Evolutionary conservation across 129 eudicot species (phyloP).

Genomic region (Deinandra increscens): DNA sequence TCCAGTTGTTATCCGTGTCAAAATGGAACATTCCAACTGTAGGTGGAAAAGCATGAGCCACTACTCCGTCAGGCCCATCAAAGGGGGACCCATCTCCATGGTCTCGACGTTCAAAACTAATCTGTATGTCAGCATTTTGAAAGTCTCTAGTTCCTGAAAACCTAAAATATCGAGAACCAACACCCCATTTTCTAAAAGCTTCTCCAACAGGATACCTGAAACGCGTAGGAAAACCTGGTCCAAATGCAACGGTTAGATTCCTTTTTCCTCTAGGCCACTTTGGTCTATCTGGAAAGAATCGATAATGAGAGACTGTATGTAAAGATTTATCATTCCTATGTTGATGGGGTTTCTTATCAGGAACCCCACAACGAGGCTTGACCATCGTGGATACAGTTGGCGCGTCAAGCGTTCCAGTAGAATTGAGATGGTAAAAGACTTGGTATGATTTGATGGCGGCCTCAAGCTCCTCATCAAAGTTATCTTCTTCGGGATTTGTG

Average conservation of each 20-base stretch:
- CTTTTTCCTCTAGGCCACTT: conserved; percentile 24
- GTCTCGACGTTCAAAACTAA: conserved; percentile 21
- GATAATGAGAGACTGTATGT: conserved; percentile 29
- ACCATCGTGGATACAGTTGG: conserved; percentile 29
- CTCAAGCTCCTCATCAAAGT: conserved; percentile 35
- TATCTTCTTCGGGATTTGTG: conserved; percentile 17
- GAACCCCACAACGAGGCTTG: conserved; percentile 39
- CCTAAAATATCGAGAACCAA: conserved; percentile 19
- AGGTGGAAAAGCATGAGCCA: conserved; percentile 38
- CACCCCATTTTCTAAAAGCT: conserved; percentile 34
- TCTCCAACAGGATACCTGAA: conserved; percentile 22
- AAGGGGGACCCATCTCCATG: conserved; percentile 38
- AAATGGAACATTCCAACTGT: conserved; percentile 32
- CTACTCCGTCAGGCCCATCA: conserved; percentile 34
- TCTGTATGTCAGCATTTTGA: conserved; percentile 26
- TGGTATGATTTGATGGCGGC: conserved; percentile 37
- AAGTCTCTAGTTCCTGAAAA: conserved; percentile 23
- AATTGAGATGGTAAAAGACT: conserved; percentile 29
- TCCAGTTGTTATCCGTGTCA: conserved; percentile 29
- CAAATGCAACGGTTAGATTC: conserved; percentile 29
- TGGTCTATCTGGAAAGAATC: conserved; percentile 5
- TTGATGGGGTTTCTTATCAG: conserved; percentile 26
- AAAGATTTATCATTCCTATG: not conserved
- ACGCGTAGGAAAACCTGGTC: conserved; percentile 25
- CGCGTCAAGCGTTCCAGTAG: conserved; percentile 28